Evolutionary conservation across 306 rosid genomes (phyloP), one percentile per base, ranked within the genome.

Genomic region (Albizia julibrissin): DNA sequence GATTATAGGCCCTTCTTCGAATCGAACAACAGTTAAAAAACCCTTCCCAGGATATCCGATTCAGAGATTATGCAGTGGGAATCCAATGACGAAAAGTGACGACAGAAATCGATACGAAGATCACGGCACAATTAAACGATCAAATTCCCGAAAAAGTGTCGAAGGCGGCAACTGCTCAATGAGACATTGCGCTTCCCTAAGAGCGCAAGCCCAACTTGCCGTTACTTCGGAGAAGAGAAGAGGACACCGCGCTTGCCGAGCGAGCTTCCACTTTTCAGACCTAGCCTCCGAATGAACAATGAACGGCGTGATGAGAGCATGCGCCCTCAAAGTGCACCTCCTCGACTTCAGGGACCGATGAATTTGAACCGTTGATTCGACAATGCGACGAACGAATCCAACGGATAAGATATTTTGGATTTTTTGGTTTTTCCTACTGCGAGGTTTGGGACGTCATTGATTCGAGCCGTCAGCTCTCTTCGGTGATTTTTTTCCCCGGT

Each of bases 181-280:
- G 71, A 66, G 71, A 66, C 44, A 66, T 31, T 66, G 43, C 44
- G 44, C 43, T 66, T 31, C 44, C 39, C 43, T 22, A 7, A 31
- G 39, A 66, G 71, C 44, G 71, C 13, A 66, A 66, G 44, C 71
- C 71, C 43, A 66, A 18, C 22, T 66, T 33, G 71, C 71, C 33
- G 71, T 66, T 31, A 66, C 39, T 62, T 62, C 21, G 69, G n/a
- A 62, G 69, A 21, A 62, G 34, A 33, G 12, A 18, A 33, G 71
- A 66, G 13, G 34, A 66, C 71, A 44, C 71, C 43, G 43, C 71
- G 39, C 19, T 66, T 33, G 43, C 71, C 39, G 12, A 66, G 43
- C 12, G 43, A 31, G 71, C n/a, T 66, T 66, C 16, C 71, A 16
- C 42, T 29, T 33, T 16, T 66, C 42, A 33, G 43, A 37, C 46